Conservation (phyloP, 306 rosid species). For the Fagus crenata region DNA sequence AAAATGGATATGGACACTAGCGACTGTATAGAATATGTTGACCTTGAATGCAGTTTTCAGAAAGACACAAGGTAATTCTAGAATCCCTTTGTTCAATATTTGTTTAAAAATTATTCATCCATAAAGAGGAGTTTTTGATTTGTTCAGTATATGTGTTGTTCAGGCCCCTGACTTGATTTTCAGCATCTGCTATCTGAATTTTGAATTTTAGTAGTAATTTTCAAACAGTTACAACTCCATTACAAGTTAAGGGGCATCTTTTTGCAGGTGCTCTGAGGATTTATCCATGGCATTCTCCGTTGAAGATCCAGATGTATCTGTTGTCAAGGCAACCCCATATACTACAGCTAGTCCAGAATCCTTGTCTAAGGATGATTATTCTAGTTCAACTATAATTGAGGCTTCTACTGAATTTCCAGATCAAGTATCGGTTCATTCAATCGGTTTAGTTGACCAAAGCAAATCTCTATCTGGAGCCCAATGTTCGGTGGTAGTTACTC, state of each 20-base stretch:
- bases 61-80: constrained; percentile 53
- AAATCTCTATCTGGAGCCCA: constrained; percentile 41
- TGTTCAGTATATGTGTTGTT: neutral
- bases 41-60: constrained; percentile 45
- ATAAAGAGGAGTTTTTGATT: neutral
- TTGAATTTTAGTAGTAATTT: neutral
- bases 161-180: neutral
- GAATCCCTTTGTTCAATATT: constrained; percentile 9
- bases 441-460: constrained; percentile 29
- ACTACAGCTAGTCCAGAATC: constrained; percentile 48
- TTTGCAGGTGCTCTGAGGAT: constrained; percentile 54
- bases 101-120: constrained; percentile 1
- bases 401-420: constrained; percentile 44
- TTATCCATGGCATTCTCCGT: constrained; percentile 33
- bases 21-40: constrained; percentile 38
- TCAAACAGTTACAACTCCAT: constrained; percentile 1
- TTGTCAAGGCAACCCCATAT: constrained; percentile 59
- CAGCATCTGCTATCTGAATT: constrained; percentile 4
- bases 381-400: constrained; percentile 52
- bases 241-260: constrained; percentile 32
- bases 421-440: constrained; percentile 35
- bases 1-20: constrained; percentile 32
- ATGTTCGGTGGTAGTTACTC: constrained; percentile 48
- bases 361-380: constrained; percentile 45
- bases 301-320: constrained; percentile 53